Percentiles rank a stretch among this genome's conserved stretches.
phyloP scores from a whole-genome alignment of 495 filamentous ascomycete genomes.

The Penicillium cataractarum region DNA sequence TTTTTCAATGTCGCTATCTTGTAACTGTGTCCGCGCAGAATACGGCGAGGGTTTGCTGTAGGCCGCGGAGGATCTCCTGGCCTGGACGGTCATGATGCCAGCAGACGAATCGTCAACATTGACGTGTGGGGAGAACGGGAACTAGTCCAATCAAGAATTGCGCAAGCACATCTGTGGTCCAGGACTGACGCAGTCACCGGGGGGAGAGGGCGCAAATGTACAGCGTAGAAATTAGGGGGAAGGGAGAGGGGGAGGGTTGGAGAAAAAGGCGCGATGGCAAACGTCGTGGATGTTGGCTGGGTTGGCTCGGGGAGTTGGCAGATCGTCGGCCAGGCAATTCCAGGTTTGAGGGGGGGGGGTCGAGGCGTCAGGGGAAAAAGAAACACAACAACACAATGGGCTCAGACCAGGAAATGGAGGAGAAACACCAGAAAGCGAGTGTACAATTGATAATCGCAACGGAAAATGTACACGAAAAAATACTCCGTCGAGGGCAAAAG shows the following conservation, averaged over 20 bases:
- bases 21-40: conserved; percentile 9
- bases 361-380: background rate
- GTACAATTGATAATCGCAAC: background rate
- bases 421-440: background rate
- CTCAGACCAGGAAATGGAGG: background rate
- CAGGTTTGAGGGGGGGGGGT: conserved; percentile 2
- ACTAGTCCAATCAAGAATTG: conserved; percentile 10
- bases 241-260: conserved; percentile 4
- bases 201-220: background rate
- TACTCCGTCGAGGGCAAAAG: background rate
- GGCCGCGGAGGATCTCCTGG: conserved; percentile 39
- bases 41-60: conserved; percentile 35
- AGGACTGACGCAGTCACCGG: background rate
- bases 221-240: conserved; percentile 7
- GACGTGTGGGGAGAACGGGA: conserved; percentile 13
- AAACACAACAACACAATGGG: background rate
- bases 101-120: conserved; percentile 20
- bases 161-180: conserved; percentile 17
- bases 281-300: conserved; percentile 1
- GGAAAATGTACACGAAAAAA: background rate
- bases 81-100: conserved; percentile 42
- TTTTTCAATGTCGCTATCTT: conserved; percentile 44
- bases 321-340: conserved; percentile 36
- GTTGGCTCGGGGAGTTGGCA: conserved; percentile 7
- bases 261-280: conserved; percentile 18